Percentiles rank a stretch among this genome's conserved stretches.
These are phyloP conservation scores for Leccinum olivaceopallidum DNA, from an alignment of 768 basidiomycete species.

Conservation along the genomic window DNA sequence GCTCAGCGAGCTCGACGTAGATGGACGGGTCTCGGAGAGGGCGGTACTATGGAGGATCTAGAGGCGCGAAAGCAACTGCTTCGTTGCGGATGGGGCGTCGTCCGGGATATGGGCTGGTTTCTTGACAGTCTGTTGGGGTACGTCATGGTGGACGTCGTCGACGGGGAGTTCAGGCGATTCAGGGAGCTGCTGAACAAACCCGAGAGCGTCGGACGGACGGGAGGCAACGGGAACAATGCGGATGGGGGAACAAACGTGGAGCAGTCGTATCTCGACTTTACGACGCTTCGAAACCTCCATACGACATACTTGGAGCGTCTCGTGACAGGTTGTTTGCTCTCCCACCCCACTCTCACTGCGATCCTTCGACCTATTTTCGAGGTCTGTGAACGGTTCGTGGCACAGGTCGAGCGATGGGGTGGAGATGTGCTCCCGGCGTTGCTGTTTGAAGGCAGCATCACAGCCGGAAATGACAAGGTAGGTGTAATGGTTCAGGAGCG, in stretches of 20 bases:
- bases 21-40: conserved; percentile 88
- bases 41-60: conserved; percentile 74
- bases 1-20: conserved; percentile 79
- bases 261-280: conserved; percentile 68
- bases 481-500: conserved; percentile 76
- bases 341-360: conserved; percentile 59
- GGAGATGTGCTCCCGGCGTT: conserved; percentile 86
- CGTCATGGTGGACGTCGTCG: conserved; percentile 88
- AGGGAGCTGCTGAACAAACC: conserved; percentile 52
- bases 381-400: conserved; percentile 84
- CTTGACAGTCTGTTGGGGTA: conserved; percentile 81
- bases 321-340: conserved; percentile 75
- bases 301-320: conserved; percentile 78
- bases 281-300: conserved; percentile 81
- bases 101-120: conserved; percentile 91
- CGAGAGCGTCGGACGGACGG: conserved; percentile 19
- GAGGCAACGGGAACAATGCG: conserved; percentile 6
- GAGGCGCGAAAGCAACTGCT: conserved; percentile 63
- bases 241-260: conserved; percentile 27
- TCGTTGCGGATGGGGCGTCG: conserved; percentile 83
- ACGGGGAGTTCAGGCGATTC: conserved; percentile 75
- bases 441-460: conserved; percentile 76
- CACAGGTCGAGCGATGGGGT: conserved; percentile 88
- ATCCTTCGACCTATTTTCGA: conserved; percentile 75
- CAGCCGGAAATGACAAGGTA: conserved; percentile 51